Evolutionary conservation across 1,139 yeast genomes (phyloP), one percentile per base, ranked within the genome.

Genomic region (Blastobotrys indianensis): DNA sequence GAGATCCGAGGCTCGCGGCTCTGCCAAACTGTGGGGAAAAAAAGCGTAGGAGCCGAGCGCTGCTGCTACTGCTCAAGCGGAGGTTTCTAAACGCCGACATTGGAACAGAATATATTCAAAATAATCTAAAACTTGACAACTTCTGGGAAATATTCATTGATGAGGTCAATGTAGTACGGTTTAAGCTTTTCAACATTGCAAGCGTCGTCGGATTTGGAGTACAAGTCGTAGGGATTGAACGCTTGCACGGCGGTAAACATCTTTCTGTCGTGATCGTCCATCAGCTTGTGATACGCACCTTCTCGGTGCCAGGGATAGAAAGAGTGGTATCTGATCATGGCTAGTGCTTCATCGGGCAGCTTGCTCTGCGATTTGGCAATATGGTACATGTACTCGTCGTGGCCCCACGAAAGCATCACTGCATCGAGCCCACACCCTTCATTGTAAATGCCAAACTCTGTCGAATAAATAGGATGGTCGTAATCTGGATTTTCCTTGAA

Each of bases 241-340:
- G 78, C 80, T 56, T 77, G 70, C 13, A 81, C 87, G 2, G 84
- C 85, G 49, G 72, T 70, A 44, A 82, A 63, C 81, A 81, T 77
- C 57, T 76, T 73, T 43, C 70, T 65, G 56, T 82, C 88, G 46
- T 79, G 77, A 13, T 76, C 79, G 56, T 78, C 75, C 88, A 82
- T 82, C 41, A 82, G 64, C 56, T 81, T 77, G 36, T 67, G 66
- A 61, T 82, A 82, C 1, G 85, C 85, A 47, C 75, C 73, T 57
- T 82, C 87, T 53, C 81, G 78, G 58, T 82, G 88, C 83, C 86
- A 80, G 1, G 88, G 88, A 58, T 82, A 82, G 55, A 82, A 82
- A 1, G 85, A 80, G 60, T 82, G 88, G 60, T 82, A 82, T 49
- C 88, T 64, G 44, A 82, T 81, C 86, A 82, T 82, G 1, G 88